Base-by-base conservation (phyloP, 1,284 basidiomycete genomes). In the Leccinum ambiguum region DNA sequence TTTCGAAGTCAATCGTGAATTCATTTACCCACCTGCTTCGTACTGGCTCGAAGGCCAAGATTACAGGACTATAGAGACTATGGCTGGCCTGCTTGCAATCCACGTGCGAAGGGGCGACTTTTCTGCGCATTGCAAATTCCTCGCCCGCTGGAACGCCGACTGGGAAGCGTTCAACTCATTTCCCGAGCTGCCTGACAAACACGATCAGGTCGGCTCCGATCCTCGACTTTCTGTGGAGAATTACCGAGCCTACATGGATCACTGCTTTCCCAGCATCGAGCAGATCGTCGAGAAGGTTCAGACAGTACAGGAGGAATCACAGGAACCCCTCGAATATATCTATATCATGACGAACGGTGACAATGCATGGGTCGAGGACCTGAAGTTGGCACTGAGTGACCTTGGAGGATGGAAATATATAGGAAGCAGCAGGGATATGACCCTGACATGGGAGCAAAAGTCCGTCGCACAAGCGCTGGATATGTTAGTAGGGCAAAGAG, bases 71-170 rank as follows among this genome's bases (percentile, higher is more conserved):
- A 21, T 60, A 8, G n/a, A 60, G 2, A 56, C 21, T 4, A 64
- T 69, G 36, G 64, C 73, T 2, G 81, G 81, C 9, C 71, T 86
- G 0, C 75, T 89, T n/a, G 85, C 78, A 2, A 71, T 89, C 3
- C 87, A 89, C 65, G 69, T 88, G 16, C 84, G 87, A 9, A 77
- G 86, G 18, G 87, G 87, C 4, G 87, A 88, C 72, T 89, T 82
- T 69, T 63, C 74, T 33, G 67, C 71, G 2, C 85, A 87, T 69
- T 89, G 87, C 68, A 61, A 65, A 4, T 73, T 74, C 63, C 79
- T 88, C 39, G 77, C 79, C 3, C 69, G 70, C 7, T 80, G 74
- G 71, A 73, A 71, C 16, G 71, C 79, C 3, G 69, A 70, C 18
- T 82, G 76, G 74, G 77, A 76, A 43, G 78, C 78, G 10, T 82